phyloP scores from a whole-genome alignment of 2,329 filamentous ascomycete species.

The Corynespora cassiicola region DNA sequence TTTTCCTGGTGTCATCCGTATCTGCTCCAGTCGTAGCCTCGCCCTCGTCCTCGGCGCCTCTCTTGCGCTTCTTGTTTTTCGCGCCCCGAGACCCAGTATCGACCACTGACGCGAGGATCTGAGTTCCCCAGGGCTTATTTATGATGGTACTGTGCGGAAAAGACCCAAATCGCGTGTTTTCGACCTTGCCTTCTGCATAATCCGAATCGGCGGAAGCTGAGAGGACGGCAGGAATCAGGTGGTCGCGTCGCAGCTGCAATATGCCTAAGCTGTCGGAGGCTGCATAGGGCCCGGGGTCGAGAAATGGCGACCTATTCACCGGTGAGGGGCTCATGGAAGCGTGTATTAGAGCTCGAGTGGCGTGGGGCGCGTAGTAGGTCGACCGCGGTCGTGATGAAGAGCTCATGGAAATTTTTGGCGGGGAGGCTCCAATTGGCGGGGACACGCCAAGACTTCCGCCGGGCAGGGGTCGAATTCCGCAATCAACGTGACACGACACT shows the following conservation, averaged over 20 bases:
- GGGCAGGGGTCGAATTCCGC: slow-evolving; percentile 21
- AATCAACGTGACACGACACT: slow-evolving; percentile 30
- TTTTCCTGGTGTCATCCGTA: slow-evolving; percentile 40
- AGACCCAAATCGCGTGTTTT: slow-evolving; percentile 94
- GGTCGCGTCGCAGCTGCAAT: slow-evolving; percentile 87
- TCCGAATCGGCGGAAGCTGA: slow-evolving; percentile 45
- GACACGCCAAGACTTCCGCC: slow-evolving; percentile 27
- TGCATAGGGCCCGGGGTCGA: slow-evolving; percentile 71
- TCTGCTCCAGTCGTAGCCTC: slow-evolving; percentile 18
- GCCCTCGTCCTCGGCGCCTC: slow-evolving; percentile 45
- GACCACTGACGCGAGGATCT: slow-evolving; percentile 86
- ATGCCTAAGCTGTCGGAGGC: slow-evolving; percentile 75
- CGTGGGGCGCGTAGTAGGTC: slow-evolving; percentile 2
- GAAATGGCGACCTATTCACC: slow-evolving; percentile 87
- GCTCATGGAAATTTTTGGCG: slow-evolving; percentile 22
- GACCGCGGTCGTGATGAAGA: slow-evolving; percentile 15
- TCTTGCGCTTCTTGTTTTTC: slow-evolving; percentile 60
- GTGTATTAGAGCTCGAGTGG: not conserved
- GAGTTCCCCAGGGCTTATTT: slow-evolving; percentile 85
- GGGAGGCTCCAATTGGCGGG: slow-evolving; percentile 26
- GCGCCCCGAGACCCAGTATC: slow-evolving; percentile 89
- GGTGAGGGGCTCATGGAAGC: slow-evolving; percentile 32
- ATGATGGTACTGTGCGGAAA: slow-evolving; percentile 63
- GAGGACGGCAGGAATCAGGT: slow-evolving; percentile 75
- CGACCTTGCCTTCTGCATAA: slow-evolving; percentile 56